Base-by-base conservation (phyloP, 371 early-diverging fungal genomes). In the Apophysomyces trapeziformis region DNA sequence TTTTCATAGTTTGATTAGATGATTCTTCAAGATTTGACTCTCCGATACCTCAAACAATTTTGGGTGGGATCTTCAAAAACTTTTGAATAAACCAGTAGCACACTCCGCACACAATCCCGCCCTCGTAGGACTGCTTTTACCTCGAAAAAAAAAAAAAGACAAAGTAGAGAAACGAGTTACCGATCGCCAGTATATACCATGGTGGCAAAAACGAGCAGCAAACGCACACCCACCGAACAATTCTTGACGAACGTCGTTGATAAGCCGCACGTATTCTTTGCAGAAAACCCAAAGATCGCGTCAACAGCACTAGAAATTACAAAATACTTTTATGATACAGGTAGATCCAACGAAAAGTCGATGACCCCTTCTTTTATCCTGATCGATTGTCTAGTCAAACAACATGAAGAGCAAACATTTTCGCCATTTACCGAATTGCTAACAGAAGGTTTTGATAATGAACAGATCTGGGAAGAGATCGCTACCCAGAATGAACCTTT, bases 391-490 rank as follows among this genome's bases (percentile, higher is more conserved):
- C 7, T 60, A 87, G 88, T 77, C 41, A 86, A 88, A 68, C 66
- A 74, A 57, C 68, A 77, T 14, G 86, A 89, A 47, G 71, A 61
- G 14, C 35, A 69, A 5, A 69, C 72, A 56, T 76, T 80, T 12
- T 80, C 84, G 12, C 89, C 89, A 5, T 81, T 92, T 41, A 64
- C 73, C 37, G 88, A 87, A 58, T 71, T 95, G 5, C 80, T 88
- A 35, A 80, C 85, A 5, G 90, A 93, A 44, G 95, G 93, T 0
- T 94, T 94, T 69, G 94, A 95, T 70, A 77, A 85, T 50, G 90
- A 92, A 65, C 96, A 95, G 84, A 89, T 96, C 58, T 97, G 98
- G 98, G 95, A 95, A 79, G 92, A 95, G 73, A 84, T 97, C 63
- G 89, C 90, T 45, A 74, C 93, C 66, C 91, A 91, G 66, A 96